phyloP scores from a whole-genome alignment of 176 grass and related monocot genomes.

The Eremochloa ophiuroides region DNA sequence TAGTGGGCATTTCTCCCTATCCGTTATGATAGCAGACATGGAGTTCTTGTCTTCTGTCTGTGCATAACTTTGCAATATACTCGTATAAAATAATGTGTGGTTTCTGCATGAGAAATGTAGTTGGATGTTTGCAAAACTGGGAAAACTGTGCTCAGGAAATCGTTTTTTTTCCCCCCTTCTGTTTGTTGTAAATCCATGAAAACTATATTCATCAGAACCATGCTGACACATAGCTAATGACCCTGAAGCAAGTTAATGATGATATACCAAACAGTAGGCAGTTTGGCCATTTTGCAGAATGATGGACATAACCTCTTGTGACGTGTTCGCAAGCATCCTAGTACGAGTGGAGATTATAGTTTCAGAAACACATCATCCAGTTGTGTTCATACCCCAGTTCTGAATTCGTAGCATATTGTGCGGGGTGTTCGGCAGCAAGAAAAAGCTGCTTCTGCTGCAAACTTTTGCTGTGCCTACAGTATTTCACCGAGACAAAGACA shows the following conservation, averaged over 20 bases:
- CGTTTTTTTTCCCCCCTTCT: neutral
- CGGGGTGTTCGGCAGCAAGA: too few species aligned
- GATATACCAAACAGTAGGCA: neutral
- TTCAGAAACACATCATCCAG: neutral
- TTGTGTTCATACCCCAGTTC: neutral
- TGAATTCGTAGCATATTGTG: neutral
- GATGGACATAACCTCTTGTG: neutral
- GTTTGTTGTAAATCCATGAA: neutral
- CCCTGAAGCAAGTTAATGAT: neutral
- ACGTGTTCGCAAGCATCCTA: neutral
- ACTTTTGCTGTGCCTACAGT: too few species aligned
- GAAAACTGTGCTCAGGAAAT: neutral
- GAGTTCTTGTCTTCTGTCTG: neutral
- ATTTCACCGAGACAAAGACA: too few species aligned
- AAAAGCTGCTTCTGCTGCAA: too few species aligned
- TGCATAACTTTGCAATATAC: neutral
- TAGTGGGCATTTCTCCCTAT: neutral
- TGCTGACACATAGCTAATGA: neutral
- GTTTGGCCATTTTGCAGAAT: neutral
- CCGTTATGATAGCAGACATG: neutral
- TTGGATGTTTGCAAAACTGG: neutral
- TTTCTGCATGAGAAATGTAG: neutral
- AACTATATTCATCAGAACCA: neutral
- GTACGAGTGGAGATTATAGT: neutral
- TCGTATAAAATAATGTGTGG: neutral